Evolutionary conservation across 2,329 filamentous ascomycete species (phyloP).

Genomic region (Diplodia sapinea): DNA sequence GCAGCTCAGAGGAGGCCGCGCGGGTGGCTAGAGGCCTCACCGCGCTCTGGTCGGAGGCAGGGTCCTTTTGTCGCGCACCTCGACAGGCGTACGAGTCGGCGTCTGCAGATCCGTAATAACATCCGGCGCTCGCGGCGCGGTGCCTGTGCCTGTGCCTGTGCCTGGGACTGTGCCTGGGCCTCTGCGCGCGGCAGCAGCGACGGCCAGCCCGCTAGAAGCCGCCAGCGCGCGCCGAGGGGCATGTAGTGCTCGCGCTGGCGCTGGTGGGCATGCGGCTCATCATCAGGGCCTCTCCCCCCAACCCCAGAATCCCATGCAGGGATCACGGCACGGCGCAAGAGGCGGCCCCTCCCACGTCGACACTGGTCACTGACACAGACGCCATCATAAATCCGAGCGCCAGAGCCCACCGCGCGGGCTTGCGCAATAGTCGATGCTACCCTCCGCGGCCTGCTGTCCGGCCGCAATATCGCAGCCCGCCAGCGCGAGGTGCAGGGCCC

Average conservation of each 20-base stretch:
- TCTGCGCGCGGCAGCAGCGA: background rate
- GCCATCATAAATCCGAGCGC: constrained; percentile 11
- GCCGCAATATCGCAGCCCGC: background rate
- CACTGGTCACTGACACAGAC: constrained; percentile 9
- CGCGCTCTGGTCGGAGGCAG: constrained; percentile 25
- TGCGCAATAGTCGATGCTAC: constrained; percentile 21
- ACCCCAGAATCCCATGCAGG: constrained; percentile 23
- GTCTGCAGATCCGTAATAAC: constrained; percentile 21
- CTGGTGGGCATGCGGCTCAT: constrained; percentile 10
- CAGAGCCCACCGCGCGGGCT: constrained; percentile 12
- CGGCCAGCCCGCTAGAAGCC: background rate
- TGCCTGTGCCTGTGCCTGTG: background rate
- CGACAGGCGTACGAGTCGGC: constrained; percentile 18
- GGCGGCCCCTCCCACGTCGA: background rate
- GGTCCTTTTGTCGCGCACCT: constrained; percentile 22
- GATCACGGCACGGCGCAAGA: constrained; percentile 17
- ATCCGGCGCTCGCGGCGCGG: background rate
- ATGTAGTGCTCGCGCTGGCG: background rate
- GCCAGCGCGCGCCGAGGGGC: constrained; percentile 4
- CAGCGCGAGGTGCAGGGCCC: background rate
- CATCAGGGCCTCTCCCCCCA: background rate
- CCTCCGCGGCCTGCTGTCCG: constrained; percentile 30
- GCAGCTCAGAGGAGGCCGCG: background rate
- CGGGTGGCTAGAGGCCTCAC: background rate
- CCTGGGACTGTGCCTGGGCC: background rate